Conservation (phyloP, 352 stramenopile genomes). For the Globisporangium rhizosaccharum region DNA sequence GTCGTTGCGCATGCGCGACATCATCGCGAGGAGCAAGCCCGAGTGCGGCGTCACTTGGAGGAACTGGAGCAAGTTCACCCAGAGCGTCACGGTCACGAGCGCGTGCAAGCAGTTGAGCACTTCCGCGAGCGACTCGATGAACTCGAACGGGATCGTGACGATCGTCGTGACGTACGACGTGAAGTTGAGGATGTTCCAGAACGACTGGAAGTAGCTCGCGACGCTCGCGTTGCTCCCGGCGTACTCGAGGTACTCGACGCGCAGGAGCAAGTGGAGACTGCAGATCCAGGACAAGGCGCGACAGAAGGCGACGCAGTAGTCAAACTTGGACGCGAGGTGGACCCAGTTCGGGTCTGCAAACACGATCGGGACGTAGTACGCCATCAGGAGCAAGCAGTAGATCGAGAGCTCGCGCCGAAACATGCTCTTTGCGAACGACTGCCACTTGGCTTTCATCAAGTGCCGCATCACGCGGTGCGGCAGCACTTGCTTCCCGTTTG, state of each 20-base stretch:
- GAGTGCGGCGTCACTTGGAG: constrained; percentile 52
- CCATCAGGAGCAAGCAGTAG: constrained; percentile 38
- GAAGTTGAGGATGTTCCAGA: constrained; percentile 63
- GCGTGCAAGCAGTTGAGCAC: constrained; percentile 44
- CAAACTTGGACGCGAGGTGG: constrained; percentile 24
- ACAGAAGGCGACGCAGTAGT: constrained; percentile 36
- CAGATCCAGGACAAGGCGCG: constrained; percentile 44
- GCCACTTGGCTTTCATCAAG: constrained; percentile 51
- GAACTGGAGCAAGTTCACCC: constrained; percentile 68
- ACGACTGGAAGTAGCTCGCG: constrained; percentile 50
- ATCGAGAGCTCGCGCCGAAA: constrained; percentile 46
- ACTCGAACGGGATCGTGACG: constrained; percentile 49
- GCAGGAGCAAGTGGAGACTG: constrained; percentile 45
- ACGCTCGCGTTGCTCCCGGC: neutral
- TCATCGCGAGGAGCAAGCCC: constrained; percentile 73
- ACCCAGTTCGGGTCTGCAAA: constrained; percentile 52
- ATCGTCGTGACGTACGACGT: constrained; percentile 45
- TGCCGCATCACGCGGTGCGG: constrained; percentile 51
- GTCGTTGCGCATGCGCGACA: constrained; percentile 67
- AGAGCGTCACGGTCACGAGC: constrained; percentile 55
- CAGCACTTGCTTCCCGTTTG: constrained; percentile 34
- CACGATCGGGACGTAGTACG: constrained; percentile 55
- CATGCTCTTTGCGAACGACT: constrained; percentile 41
- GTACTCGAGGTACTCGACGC: constrained; percentile 47
- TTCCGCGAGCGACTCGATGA: constrained; percentile 24